Conservation (phyloP, 352 stramenopile species). For the Pythium aquatile region DNA sequence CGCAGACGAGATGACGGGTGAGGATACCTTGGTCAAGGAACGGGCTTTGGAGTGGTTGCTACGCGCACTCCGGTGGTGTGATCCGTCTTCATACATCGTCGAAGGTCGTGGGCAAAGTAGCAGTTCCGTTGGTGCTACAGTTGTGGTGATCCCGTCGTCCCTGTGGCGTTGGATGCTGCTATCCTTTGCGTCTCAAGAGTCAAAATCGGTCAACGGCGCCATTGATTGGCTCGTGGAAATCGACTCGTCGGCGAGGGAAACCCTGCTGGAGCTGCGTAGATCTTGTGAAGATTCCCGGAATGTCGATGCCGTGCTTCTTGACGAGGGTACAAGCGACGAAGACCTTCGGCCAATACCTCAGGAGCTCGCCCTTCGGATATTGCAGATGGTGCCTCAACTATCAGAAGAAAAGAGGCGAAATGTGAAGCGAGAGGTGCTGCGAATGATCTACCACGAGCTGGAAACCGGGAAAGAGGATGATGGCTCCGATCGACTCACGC, state of each 20-base stretch:
- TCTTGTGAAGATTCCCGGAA: background rate
- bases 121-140: background rate
- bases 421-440: background rate
- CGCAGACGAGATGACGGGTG: background rate
- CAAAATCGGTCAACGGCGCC: background rate
- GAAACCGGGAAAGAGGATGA: background rate
- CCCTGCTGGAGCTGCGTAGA: background rate
- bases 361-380: background rate
- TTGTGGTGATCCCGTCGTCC: background rate
- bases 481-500: background rate
- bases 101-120: background rate
- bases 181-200: background rate
- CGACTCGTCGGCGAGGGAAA: background rate
- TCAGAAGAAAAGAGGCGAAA: background rate
- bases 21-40: slow-evolving; percentile 1
- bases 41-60: slow-evolving; percentile 10
- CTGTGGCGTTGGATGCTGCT: slow-evolving; percentile 14
- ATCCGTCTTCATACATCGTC: slow-evolving; percentile 5
- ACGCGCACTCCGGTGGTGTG: background rate
- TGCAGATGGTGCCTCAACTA: background rate
- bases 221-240: slow-evolving; percentile 4
- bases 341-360: background rate
- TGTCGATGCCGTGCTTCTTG: background rate
- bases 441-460: background rate
- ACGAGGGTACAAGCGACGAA: background rate